Evolutionary conservation across 768 basidiomycete genomes (phyloP), one percentile per base, ranked within the genome.

Genomic region (Pulveroboletus sp.): DNA sequence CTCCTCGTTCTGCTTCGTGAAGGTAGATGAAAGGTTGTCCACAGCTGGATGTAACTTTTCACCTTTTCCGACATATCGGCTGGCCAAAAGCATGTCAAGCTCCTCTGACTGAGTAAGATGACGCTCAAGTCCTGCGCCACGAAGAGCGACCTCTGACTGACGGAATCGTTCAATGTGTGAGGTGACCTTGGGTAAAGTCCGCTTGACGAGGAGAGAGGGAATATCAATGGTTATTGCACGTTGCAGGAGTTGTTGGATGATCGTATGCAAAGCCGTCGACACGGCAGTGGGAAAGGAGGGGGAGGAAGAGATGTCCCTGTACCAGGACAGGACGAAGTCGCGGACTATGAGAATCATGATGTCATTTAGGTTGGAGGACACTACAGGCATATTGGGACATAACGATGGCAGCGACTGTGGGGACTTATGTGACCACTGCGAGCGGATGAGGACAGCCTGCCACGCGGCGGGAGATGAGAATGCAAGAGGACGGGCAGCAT

Each of bases 381-480:
- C 72, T 51, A 79, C 71, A 11, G 81, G 79, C 35, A 80, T 80
- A 24, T 80, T 74, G 27, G 85, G 83, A 57, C 77, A 77, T 17
- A 93, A 68, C 8, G 84, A 79, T 1, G 85, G 76, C 17, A 86
- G 73, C n/a, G 80, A 72, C 60, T 83, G 82, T 0, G 85, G 81
- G 4, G 82, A 71, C 50, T 76, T 80, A 57, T 85, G 81, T 4
- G 89, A 89, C 93, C 93, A 95, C 66, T 87, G 83, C n/a, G 89
- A 89, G 30, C 93, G 82, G 39, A 81, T 92, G 44, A 89, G 74
- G 41, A 91, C 87, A 0, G 86, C 92, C 61, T 93, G 89, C 93
- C 93, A 96, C 30, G 93, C 93, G 49, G 93, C 91, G 24, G 92
- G 90, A 3, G 92, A 92, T 5, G 91, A 90, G 73, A 96, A 95